phyloP scores from a whole-genome alignment of 495 filamentous ascomycete species.

The Penicillium canariense region DNA sequence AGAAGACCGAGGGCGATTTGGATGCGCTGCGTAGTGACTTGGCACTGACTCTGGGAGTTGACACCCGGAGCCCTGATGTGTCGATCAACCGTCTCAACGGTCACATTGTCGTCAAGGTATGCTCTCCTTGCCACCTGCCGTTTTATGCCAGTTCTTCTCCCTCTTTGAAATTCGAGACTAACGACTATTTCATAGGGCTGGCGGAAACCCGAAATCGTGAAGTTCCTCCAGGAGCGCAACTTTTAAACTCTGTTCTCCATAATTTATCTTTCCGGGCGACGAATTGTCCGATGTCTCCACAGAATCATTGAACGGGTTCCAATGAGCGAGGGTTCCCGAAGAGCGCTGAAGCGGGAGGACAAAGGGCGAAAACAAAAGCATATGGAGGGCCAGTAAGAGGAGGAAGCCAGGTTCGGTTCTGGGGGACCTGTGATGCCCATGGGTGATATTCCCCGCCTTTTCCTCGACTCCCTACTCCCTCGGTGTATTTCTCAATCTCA shows the following conservation, averaged over 20 bases:
- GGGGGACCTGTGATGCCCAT: constrained; percentile 1
- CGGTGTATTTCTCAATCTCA: constrained; percentile 23
- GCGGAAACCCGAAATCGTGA: constrained; percentile 49
- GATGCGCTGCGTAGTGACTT: constrained; percentile 53
- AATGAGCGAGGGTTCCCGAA: background rate
- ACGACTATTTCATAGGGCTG: constrained; percentile 38
- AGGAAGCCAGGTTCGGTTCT: background rate
- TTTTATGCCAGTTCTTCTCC: too few species aligned
- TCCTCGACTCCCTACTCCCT: constrained; percentile 14
- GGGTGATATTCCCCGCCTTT: constrained; percentile 14
- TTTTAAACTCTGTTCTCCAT: constrained; percentile 33
- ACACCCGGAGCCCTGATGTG: constrained; percentile 40
- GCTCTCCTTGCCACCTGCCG: constrained; percentile 5
- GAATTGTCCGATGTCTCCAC: background rate
- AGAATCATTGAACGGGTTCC: background rate
- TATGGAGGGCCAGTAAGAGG: constrained; percentile 4
- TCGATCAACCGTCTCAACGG: constrained; percentile 58
- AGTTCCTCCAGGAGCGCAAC: constrained; percentile 47
- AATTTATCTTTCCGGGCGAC: background rate
- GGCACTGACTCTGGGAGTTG: constrained; percentile 44
- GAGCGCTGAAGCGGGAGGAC: constrained; percentile 3
- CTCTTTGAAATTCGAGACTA: too few species aligned
- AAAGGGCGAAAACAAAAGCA: constrained; percentile 11
- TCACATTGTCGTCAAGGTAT: constrained; percentile 64
- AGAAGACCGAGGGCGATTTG: constrained; percentile 74